These are phyloP conservation scores for Aureobasidium sp. DNA, from an alignment of 2,329 filamentous ascomycete genomes.

Conservation along the genomic window DNA sequence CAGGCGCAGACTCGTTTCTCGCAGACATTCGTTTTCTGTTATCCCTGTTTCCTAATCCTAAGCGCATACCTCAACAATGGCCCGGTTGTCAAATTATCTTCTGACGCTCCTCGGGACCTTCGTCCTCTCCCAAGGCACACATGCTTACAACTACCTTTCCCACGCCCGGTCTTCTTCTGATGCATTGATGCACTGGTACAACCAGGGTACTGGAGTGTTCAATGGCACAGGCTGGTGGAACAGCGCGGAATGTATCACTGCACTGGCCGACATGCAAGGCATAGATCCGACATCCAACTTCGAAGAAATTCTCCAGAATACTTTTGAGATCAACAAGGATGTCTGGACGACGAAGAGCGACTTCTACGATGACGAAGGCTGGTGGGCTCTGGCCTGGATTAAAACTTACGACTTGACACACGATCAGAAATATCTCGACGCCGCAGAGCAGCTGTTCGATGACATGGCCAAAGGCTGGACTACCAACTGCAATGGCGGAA, in stretches of 20 bases:
- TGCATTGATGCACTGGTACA: conserved; percentile 24
- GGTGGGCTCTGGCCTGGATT: conserved; percentile 46
- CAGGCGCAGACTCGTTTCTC: background rate
- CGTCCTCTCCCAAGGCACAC: background rate
- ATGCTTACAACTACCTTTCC: background rate
- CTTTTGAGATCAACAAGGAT: conserved; percentile 23
- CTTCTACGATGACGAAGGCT: conserved; percentile 45
- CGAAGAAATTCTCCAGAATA: conserved; percentile 36
- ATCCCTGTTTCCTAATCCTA: background rate
- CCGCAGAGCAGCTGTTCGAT: conserved; percentile 40
- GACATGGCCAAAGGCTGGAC: conserved; percentile 34
- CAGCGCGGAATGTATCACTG: conserved; percentile 56
- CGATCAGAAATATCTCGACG: conserved; percentile 34
- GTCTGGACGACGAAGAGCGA: conserved; percentile 23
- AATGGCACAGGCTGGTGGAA: conserved; percentile 57
- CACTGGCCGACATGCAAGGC: conserved; percentile 46
- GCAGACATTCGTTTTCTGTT: background rate
- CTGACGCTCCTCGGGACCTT: background rate
- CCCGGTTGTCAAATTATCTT: background rate
- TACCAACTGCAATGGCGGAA: conserved; percentile 35
- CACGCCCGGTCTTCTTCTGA: conserved; percentile 21
- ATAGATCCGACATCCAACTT: conserved; percentile 28
- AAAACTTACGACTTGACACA: conserved; percentile 42
- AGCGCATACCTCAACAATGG: background rate
- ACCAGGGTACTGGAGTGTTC: conserved; percentile 24